Base-by-base conservation (phyloP, 371 early-diverging fungal genomes). In the Lichtheimia hyalospora region DNA sequence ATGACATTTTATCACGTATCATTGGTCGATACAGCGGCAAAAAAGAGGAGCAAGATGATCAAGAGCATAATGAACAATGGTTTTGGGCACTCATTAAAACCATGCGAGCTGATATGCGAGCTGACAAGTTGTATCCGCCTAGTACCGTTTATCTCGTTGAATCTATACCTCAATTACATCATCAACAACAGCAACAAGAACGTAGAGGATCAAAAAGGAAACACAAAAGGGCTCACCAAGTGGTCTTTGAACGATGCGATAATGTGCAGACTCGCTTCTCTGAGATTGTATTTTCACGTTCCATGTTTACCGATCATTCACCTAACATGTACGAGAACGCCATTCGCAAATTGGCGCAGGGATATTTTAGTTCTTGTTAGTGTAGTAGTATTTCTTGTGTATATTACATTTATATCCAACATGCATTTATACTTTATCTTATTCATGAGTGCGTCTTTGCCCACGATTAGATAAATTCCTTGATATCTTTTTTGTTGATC, bases 71-170 rank as follows among this genome's bases (percentile, higher is more conserved):
- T 60, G 79, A 84, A 40, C 87, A 92, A 61, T 93, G 93, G 93
- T 87, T 89, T 58, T 89, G 89, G 89, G 84, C 90, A 14, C 64
- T 91, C 49, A 87, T 91, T 62, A 88, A 91, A 69, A 90, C 91
- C 0, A 77, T 92, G 81, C 81, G 92, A 3, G 92, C 92, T 0
- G 89, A 85, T 52, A 92, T 91, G 92, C 75, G 80, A 23, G 79
- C 86, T 2, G 91, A 90, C 54, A 93, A 93, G 54, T 74, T 93
- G 15, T 90, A 89, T 57, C 93, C 93, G 14, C 91, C 93, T 0
- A 84, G 87, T 2, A 84, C 84, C 2, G 83, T 90, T 3, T 91
- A 88, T 66, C 63, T 81, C 12, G 66, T 93, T 39, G 87, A 83
- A 54, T 80, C 79, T 4, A 67, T 63, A 48, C 81, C 66, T 46